phyloP scores from a whole-genome alignment of 371 early-diverging fungal species.

The Mucor saturninus region DNA sequence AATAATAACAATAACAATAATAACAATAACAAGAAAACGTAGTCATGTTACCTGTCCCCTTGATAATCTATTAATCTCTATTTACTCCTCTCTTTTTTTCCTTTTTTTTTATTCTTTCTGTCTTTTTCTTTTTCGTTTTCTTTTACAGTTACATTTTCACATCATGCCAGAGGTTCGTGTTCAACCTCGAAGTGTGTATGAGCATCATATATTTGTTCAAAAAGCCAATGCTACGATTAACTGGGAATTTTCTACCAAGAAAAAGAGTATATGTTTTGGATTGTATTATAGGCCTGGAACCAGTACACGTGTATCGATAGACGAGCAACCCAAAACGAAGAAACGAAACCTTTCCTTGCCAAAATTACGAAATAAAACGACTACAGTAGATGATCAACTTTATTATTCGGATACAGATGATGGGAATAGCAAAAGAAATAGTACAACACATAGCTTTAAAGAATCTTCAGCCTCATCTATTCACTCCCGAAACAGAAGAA shows the following conservation, averaged over 20 bases:
- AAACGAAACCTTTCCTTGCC: slow-evolving; percentile 13
- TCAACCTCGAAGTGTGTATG: slow-evolving; percentile 75
- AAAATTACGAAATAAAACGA: background rate
- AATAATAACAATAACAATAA: background rate
- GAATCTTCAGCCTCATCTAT: background rate
- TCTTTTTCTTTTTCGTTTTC: background rate
- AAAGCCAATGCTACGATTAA: slow-evolving; percentile 69
- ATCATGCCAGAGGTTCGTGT: slow-evolving; percentile 76
- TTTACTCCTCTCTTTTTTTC: background rate
- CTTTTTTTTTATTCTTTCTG: background rate
- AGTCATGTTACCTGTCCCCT: slow-evolving; percentile 11
- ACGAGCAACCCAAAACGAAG: slow-evolving; percentile 1
- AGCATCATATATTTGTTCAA: slow-evolving; percentile 76
- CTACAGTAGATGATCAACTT: background rate
- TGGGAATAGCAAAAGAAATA: background rate
- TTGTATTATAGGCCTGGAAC: slow-evolving; percentile 48
- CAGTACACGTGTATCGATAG: slow-evolving; percentile 10
- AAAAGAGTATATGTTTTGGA: slow-evolving; percentile 88
- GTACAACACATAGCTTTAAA: background rate
- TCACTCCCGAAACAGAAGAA: slow-evolving; percentile 1
- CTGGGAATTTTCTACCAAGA: slow-evolving; percentile 88
- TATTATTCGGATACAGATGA: background rate
- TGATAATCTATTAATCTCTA: background rate
- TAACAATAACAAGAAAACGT: slow-evolving; percentile 2
- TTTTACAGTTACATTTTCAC: background rate